phyloP scores from a whole-genome alignment of 306 rosid genomes.

The Myrica gale region DNA sequence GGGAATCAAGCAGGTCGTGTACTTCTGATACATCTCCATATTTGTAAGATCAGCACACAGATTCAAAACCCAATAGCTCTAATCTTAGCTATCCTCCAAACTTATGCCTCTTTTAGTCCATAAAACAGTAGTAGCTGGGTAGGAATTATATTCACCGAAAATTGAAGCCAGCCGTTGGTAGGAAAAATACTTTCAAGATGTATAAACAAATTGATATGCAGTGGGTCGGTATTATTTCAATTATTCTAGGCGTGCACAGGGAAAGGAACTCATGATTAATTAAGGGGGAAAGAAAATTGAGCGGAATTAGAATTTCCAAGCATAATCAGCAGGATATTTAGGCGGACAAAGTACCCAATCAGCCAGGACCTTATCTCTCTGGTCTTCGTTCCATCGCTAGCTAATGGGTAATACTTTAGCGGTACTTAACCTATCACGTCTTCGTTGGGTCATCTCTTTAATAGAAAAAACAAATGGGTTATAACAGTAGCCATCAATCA shows the following conservation, averaged over 20 bases:
- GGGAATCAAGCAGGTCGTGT: too few relatives aligned
- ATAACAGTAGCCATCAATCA: conserved; percentile 3
- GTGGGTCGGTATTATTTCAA: neutral
- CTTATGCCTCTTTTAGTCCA: too few relatives aligned
- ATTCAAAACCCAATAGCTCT: too few relatives aligned
- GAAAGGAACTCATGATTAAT: neutral
- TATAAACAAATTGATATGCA: neutral
- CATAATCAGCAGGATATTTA: neutral
- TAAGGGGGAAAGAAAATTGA: too few relatives aligned
- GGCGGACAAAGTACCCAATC: neutral
- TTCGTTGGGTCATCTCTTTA: neutral
- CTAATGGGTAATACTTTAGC: neutral
- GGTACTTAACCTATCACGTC: neutral
- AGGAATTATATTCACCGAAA: too few relatives aligned
- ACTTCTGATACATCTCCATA: too few relatives aligned
- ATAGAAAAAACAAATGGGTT: neutral
- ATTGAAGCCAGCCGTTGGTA: too few relatives aligned
- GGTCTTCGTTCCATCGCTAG: neutral
- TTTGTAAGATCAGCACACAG: too few relatives aligned
- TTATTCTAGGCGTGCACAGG: neutral
- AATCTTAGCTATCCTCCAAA: too few relatives aligned
- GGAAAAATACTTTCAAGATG: too few relatives aligned
- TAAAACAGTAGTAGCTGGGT: too few relatives aligned
- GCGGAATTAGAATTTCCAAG: neutral
- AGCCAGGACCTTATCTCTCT: neutral